Evolutionary conservation across 1,284 basidiomycete species (phyloP).

Genomic region (Ganoderma lingzhi): DNA sequence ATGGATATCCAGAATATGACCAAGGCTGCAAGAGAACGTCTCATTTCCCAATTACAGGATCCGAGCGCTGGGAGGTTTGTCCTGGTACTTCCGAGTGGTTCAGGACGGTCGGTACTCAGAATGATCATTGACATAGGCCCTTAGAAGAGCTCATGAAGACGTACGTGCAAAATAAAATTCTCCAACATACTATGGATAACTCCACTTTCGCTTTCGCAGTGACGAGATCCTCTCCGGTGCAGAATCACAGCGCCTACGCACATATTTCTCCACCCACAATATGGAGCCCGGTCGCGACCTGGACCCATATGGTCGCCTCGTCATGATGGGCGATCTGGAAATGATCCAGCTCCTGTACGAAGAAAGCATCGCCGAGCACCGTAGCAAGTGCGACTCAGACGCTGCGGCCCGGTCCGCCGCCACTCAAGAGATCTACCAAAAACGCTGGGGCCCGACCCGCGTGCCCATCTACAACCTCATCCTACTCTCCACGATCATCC

Average conservation of each 20-base stretch:
- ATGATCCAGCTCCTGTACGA: conserved; percentile 41
- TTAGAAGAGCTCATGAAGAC: conserved; percentile 17
- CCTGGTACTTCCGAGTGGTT: not conserved
- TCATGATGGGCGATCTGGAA: conserved; percentile 41
- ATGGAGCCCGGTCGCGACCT: conserved; percentile 48
- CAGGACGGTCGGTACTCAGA: not conserved
- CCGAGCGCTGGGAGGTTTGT: conserved; percentile 16
- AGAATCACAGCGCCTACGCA: conserved; percentile 50
- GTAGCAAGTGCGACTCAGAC: conserved; percentile 18
- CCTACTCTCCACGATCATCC: conserved; percentile 40
- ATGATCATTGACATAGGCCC: not conserved
- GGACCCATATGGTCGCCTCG: conserved; percentile 41
- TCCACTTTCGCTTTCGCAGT: conserved; percentile 15
- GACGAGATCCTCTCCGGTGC: conserved; percentile 45
- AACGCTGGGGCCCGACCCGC: conserved; percentile 50
- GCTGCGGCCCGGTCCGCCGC: conserved; percentile 33
- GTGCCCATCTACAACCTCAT: conserved; percentile 50
- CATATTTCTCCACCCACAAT: conserved; percentile 43
- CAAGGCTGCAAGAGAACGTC: conserved; percentile 11
- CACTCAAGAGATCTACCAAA: conserved; percentile 41
- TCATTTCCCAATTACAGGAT: conserved; percentile 5
- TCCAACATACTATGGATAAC: not conserved
- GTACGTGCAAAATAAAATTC: not conserved
- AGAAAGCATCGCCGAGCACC: conserved; percentile 31
- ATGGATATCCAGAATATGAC: not conserved